Conservation (phyloP, 148 eudicot genomes). For the Polygonum maritimum region DNA sequence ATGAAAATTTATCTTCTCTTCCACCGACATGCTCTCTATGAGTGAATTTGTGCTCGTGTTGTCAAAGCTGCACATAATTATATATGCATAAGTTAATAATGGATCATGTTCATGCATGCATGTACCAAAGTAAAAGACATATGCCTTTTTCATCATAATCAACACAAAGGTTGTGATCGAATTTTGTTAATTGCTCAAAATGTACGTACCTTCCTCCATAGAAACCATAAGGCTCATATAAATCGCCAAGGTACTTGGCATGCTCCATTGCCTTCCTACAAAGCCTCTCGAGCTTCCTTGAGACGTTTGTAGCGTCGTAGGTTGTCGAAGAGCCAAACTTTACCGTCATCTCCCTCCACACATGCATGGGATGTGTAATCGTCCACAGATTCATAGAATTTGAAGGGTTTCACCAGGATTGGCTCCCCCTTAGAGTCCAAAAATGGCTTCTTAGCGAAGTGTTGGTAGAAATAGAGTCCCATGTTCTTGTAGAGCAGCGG, state of each 20-base stretch:
- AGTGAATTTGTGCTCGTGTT: constrained; percentile 63
- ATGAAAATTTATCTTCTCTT: constrained; percentile 56
- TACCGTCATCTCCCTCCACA: constrained; percentile 50
- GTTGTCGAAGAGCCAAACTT: constrained; percentile 32
- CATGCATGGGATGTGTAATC: constrained; percentile 71
- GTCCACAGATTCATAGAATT: constrained; percentile 65
- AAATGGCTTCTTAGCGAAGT: constrained; percentile 57
- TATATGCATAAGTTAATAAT: too few species aligned
- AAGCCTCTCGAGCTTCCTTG: constrained; percentile 45
- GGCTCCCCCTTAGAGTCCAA: constrained; percentile 67
- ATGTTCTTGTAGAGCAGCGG: constrained; percentile 64
- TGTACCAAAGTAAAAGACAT: too few species aligned
- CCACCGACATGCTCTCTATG: constrained; percentile 75
- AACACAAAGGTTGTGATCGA: too few species aligned
- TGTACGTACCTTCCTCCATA: constrained; percentile 79
- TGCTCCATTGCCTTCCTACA: constrained; percentile 79
- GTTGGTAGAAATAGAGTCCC: constrained; percentile 40
- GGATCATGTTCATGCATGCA: too few species aligned
- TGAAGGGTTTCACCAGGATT: constrained; percentile 54
- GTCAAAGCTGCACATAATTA: constrained; percentile 52
- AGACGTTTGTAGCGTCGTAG: not conserved
- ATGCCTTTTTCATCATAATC: too few species aligned
- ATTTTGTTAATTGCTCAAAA: not conserved
- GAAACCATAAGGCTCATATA: constrained; percentile 82
- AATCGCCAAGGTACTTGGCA: constrained; percentile 73